These are phyloP conservation scores for Helotiales sp. DNA, from an alignment of 2,329 filamentous ascomycete genomes.

Conservation along the genomic window DNA sequence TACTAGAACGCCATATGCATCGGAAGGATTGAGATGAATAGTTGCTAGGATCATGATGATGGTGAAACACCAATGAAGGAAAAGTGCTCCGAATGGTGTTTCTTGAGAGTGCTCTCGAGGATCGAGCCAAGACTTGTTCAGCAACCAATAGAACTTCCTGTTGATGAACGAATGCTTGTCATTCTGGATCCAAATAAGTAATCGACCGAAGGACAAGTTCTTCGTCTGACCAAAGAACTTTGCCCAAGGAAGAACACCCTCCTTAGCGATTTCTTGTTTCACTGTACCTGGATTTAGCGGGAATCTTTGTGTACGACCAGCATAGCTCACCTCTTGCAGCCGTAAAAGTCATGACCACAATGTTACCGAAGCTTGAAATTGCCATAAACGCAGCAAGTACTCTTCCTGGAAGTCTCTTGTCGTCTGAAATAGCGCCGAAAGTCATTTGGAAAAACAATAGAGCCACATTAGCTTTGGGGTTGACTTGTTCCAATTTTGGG, in stretches of 20 bases:
- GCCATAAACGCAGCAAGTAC: conserved; percentile 40
- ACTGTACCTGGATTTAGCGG: conserved; percentile 41
- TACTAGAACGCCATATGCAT: conserved; percentile 13
- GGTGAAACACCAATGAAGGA: conserved; percentile 17
- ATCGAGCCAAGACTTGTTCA: conserved; percentile 25
- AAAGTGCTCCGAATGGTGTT: conserved; percentile 18
- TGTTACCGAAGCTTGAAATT: conserved; percentile 56
- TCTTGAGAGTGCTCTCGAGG: conserved; percentile 39
- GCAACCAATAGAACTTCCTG: conserved; percentile 13
- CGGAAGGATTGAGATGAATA: conserved; percentile 13
- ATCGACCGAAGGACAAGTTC: conserved; percentile 1
- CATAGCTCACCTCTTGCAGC: conserved; percentile 47
- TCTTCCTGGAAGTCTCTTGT: neutral
- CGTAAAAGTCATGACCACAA: conserved; percentile 62
- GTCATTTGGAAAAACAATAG: conserved; percentile 44
- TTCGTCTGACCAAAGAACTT: conserved; percentile 50
- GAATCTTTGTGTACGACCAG: neutral
- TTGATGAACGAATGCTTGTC: conserved; percentile 12
- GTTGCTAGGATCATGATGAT: conserved; percentile 17
- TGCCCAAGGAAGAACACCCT: conserved; percentile 53
- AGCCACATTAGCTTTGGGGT: neutral
- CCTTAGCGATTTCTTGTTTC: conserved; percentile 65
- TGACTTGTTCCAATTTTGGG: conserved; percentile 9
- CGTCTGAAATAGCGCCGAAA: conserved; percentile 39
- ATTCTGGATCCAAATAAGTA: neutral